Conservation (phyloP, 441 rosid genomes). For the Daphne laureola region DNA sequence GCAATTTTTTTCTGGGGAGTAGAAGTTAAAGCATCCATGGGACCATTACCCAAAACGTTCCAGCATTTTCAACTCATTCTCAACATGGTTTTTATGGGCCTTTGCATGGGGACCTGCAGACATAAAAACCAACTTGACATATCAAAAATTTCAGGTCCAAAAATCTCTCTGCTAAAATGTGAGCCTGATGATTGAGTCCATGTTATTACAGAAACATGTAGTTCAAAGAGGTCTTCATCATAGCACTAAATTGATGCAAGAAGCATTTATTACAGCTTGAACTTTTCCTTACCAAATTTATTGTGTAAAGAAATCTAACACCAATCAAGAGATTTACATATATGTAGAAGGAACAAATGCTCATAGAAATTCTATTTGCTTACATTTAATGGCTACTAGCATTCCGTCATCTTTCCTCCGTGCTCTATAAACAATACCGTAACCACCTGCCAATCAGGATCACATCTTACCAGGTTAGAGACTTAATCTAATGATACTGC, state of each 20-base stretch:
- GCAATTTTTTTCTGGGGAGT: not conserved
- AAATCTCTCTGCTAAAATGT: too few species aligned
- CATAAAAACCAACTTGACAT: slow-evolving; percentile 10
- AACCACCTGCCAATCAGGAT: slow-evolving; percentile 63
- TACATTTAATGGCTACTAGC: slow-evolving; percentile 87
- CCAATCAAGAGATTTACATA: too few species aligned
- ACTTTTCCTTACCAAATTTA: too few species aligned
- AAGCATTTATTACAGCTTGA: too few species aligned
- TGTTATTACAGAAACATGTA: too few species aligned
- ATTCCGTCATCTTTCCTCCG: slow-evolving; percentile 57
- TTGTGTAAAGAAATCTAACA: too few species aligned
- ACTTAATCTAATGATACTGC: not conserved
- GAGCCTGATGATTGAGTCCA: too few species aligned
- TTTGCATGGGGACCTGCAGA: slow-evolving; percentile 77
- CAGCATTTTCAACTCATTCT: slow-evolving; percentile 72
- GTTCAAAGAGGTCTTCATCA: too few species aligned
- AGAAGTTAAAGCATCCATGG: not conserved
- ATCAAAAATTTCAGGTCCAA: not conserved
- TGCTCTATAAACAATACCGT: slow-evolving; percentile 87
- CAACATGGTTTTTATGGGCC: slow-evolving; percentile 58
- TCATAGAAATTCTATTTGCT: slow-evolving; percentile 16
- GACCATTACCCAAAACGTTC: slow-evolving; percentile 77
- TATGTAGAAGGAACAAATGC: too few species aligned
- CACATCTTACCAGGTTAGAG: slow-evolving; percentile 14
- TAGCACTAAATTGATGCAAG: too few species aligned